A percentile compares a stretch with the other conserved stretches of the same genome.
Conservation (phyloP, 208 protist species). For the Ichthyophonus hoferi region DNA sequence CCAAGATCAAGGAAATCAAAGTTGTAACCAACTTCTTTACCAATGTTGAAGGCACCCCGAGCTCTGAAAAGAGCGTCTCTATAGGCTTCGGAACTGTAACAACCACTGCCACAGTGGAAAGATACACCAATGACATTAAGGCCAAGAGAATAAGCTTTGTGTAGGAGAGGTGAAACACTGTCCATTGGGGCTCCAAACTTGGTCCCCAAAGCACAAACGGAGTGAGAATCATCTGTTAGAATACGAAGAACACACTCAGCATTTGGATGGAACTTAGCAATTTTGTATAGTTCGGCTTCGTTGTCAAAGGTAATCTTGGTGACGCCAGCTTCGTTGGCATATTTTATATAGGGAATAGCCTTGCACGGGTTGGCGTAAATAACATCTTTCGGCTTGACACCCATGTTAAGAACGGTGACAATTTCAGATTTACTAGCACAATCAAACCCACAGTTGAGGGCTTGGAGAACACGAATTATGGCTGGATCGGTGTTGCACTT, state of each 20-base stretch:
- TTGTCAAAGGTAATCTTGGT: conserved; percentile 75
- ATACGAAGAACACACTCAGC: conserved; percentile 69
- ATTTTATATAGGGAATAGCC: conserved; percentile 56
- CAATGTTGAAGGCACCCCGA: conserved; percentile 60
- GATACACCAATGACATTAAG: conserved; percentile 70
- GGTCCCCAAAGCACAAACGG: conserved; percentile 62
- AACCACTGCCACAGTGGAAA: conserved; percentile 79
- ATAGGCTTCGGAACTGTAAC: conserved; percentile 57
- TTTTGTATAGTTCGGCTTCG: conserved; percentile 67
- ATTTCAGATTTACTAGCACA: conserved; percentile 74
- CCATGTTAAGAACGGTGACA: conserved; percentile 50
- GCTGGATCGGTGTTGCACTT: conserved; percentile 74
- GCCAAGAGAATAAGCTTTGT: conserved; percentile 50
- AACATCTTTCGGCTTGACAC: conserved; percentile 60
- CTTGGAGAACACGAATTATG: conserved; percentile 57
- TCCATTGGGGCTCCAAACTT: conserved; percentile 72
- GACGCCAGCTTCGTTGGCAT: conserved; percentile 54
- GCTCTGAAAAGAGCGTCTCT: conserved; percentile 56
- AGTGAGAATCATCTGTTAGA: conserved; percentile 66
- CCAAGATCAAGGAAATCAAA: conserved; percentile 73
- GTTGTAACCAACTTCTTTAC: conserved; percentile 50
- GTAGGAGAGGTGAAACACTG: conserved; percentile 52
- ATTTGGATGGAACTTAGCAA: conserved; percentile 64
- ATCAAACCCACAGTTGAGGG: conserved; percentile 68
- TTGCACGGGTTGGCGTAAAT: conserved; percentile 83